Evolutionary conservation across 177 flowering plant genomes (phyloP), one percentile per base, ranked within the genome.

Genomic region (Tripterygium wilfordii): DNA sequence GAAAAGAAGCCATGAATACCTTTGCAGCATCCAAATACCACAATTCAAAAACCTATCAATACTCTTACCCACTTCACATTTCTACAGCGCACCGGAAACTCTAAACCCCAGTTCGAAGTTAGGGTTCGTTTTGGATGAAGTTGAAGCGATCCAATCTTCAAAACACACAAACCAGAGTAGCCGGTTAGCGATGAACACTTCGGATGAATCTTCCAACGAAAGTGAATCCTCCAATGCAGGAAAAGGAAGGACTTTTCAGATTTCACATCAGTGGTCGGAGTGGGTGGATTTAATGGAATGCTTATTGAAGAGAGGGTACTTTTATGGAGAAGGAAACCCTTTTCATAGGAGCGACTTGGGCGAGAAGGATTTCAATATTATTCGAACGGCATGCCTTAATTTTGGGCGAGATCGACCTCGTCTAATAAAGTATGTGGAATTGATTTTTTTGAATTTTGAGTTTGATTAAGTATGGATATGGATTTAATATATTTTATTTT

Each of bases 301-400:
- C 17, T 61, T 88, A 61, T 14, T 63, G 49, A 68, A 63, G 36
- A 64, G 55, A 48, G 82, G 80, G 2, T 87, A 82, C 55, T 70
- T 84, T 23, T 60, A 54, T 19, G 71, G 38, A 26, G 51, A 42
- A 27, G 64, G 57, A 10, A 47, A 61, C 58, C 85, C 80, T 19
- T 67, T 74, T 43, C 55, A 36, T 18, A 49, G 41, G 14, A 53
- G 33, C 0, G 68, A 70, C 24, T 35, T 75, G 64, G 74, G 72
- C 48, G 26, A 36, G 0, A 80, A 80, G 61, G 83, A 80, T 45
- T 56, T 68, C 1, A 88, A 88, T 41, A 28, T 27, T 24, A 75
- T 84, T 12, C 75, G 96, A 20, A 84, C 88, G 0, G 92, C 88
- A 5, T 82, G 85, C 58, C 76, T 88, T 42, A 80, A 82, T 51